A percentile compares a stretch with the other conserved stretches of the same genome.
phyloP scores from a whole-genome alignment of 805 yeast species.

The Limtongozyma cylindracea region DNA sequence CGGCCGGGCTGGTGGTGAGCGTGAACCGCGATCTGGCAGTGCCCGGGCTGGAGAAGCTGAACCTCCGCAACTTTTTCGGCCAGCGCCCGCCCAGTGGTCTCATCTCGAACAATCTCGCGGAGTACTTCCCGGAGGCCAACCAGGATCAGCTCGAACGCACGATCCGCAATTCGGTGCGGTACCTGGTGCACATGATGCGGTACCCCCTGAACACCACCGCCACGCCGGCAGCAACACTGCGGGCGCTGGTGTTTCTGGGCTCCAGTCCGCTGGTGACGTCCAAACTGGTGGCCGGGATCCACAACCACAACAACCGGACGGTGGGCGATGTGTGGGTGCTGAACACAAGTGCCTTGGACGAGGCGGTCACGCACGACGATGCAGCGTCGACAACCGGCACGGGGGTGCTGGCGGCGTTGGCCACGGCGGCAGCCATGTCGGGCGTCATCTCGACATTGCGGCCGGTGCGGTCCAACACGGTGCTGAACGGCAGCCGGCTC shows the following conservation, averaged over 20 bases:
- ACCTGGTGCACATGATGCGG: slow-evolving; percentile 37
- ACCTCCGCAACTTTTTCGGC: slow-evolving; percentile 33
- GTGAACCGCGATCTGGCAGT: too few relatives aligned
- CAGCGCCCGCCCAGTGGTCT: slow-evolving; percentile 88
- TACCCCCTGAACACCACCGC: slow-evolving; percentile 4
- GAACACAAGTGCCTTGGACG: slow-evolving; percentile 28
- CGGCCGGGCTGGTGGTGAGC: too few relatives aligned
- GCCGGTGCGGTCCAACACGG: too few relatives aligned
- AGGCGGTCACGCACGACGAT: slow-evolving; percentile 5
- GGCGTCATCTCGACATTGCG: too few relatives aligned
- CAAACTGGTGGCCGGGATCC: not conserved
- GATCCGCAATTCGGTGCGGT: slow-evolving; percentile 59
- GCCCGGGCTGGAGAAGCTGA: slow-evolving; percentile 1
- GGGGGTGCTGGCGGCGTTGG: too few relatives aligned
- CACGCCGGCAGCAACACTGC: slow-evolving; percentile 1
- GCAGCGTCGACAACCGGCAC: not conserved
- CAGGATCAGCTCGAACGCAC: slow-evolving; percentile 52
- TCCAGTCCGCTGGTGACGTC: not conserved
- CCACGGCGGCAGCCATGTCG: too few relatives aligned
- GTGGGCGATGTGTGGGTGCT: slow-evolving; percentile 40
- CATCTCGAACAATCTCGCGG: slow-evolving; percentile 71
- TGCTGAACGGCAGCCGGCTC: slow-evolving; percentile 1
- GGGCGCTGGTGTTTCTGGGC: not conserved
- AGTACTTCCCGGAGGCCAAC: slow-evolving; percentile 74
- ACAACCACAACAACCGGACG: slow-evolving; percentile 11